Evolutionary conservation across 371 early-diverging fungal genomes (phyloP).

Genomic region (Gilbertella persicaria): DNA sequence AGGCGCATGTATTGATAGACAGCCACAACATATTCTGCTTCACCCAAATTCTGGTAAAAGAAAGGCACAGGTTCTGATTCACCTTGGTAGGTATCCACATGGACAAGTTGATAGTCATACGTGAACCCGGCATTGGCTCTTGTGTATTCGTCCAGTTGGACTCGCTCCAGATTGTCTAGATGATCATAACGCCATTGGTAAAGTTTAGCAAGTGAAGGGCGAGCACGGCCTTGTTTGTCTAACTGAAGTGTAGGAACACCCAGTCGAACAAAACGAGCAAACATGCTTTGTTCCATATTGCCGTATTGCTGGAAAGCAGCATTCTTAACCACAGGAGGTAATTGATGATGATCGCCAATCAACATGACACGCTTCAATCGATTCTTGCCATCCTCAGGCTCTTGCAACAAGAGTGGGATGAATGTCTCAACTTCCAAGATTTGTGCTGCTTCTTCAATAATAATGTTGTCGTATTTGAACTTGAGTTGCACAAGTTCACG

Average conservation of each 20-base stretch:
- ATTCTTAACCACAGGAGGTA: constrained; percentile 93
- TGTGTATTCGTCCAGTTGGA: constrained; percentile 44
- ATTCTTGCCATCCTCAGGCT: constrained; percentile 56
- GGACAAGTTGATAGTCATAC: constrained; percentile 81
- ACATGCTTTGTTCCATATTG: constrained; percentile 92
- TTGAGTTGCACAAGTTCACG: constrained; percentile 81
- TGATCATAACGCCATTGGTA: constrained; percentile 82
- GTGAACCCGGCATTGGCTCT: constrained; percentile 84
- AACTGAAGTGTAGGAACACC: constrained; percentile 87
- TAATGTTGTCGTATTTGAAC: constrained; percentile 91
- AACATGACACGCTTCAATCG: constrained; percentile 87
- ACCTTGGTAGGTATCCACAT: constrained; percentile 77
- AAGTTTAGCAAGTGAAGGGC: constrained; percentile 78
- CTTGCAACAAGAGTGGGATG: constrained; percentile 88
- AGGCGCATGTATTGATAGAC: constrained; percentile 95
- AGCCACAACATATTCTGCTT: constrained; percentile 95
- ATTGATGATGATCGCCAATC: constrained; percentile 97
- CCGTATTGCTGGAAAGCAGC: constrained; percentile 80
- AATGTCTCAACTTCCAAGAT: constrained; percentile 96
- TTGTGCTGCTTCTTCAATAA: constrained; percentile 99
- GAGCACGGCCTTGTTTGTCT: constrained; percentile 86
- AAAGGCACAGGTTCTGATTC: constrained; percentile 82
- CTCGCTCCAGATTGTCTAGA: constrained; percentile 63
- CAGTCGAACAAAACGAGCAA: constrained; percentile 85
- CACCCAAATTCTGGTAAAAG: constrained; percentile 92